phyloP scores from a whole-genome alignment of 768 basidiomycete genomes.

The Naematelia aurantialba region DNA sequence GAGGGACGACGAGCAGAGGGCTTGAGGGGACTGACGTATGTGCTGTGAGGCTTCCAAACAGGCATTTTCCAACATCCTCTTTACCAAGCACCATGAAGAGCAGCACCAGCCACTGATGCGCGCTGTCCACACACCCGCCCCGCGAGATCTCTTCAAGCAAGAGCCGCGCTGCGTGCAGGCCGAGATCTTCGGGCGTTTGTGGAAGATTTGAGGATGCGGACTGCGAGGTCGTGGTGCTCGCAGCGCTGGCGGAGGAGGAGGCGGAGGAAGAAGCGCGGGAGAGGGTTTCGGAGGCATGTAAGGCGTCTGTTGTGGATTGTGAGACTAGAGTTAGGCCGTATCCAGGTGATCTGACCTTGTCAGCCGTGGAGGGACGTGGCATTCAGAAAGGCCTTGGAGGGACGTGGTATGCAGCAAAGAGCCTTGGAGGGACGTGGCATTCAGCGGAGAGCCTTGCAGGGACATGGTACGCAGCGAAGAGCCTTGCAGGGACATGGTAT shows the following conservation, averaged over 20 bases:
- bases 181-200: constrained; percentile 87
- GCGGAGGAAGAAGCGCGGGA: constrained; percentile 60
- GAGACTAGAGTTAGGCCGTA: constrained; percentile 87
- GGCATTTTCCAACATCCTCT: constrained; percentile 88
- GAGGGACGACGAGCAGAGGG: constrained; percentile 26
- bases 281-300: constrained; percentile 81
- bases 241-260: constrained; percentile 1
- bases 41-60: constrained; percentile 75
- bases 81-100: constrained; percentile 93
- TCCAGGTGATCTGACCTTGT: constrained; percentile 73
- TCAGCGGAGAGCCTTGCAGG: not conserved
- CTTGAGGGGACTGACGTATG: constrained; percentile 68
- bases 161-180: constrained; percentile 70
- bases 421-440: not conserved
- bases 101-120: constrained; percentile 79
- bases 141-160: constrained; percentile 72
- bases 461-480: no score
- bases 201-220: not conserved
- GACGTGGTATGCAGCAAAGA: not conserved
- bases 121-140: constrained; percentile 86
- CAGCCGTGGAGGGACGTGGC: not conserved
- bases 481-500: not conserved
- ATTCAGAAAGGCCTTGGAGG: not conserved
- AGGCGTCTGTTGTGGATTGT: constrained; percentile 82
- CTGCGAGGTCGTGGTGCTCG: not conserved